Evolutionary conservation across 1,139 yeast genomes (phyloP), one percentile per base, ranked within the genome.

Genomic region (Yamadazyma siamensis): DNA sequence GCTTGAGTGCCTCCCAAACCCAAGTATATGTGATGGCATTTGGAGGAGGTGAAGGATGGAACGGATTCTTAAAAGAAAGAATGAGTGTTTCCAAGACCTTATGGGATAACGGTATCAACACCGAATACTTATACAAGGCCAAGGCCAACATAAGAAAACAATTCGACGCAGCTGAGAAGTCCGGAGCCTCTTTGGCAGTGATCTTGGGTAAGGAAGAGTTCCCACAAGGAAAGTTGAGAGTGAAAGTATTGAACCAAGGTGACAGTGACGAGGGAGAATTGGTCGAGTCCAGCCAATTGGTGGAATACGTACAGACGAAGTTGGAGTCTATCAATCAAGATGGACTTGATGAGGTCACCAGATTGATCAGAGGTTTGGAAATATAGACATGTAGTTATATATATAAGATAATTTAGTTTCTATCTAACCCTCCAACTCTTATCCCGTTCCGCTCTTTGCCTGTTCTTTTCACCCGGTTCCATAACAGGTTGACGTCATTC

Each of bases 11-110:
- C 21, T 75, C 89, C 23, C 80, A 89, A 29, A 91, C 97, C 10
- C 95, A 91, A 57, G 97, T 85, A 12, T 91, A 72, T 52, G 83
- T 91, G 32, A 89, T 91, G 96, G 97, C 97, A 1, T 88, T 91
- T 53, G 98, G 98, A 45, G 96, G 96, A 47, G 97, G 96, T 51
- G 87, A 85, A 49, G 91, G 82, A 39, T 89, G 96, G 96, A 79
- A 73, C 40, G 97, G 97, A 8, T 85, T 85, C 65, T 67, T 91
- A 49, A 76, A 80, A 40, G 96, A 91, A 64, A 81, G 98, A 65
- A 87, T 91, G 96, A 52, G 71, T 23, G 74, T 91, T 32, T 77
- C 96, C 34, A 81, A 85, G 50, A 61, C 67, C 47, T 72, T 91
- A 46, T 91, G 98, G 98, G 69, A 70, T 21, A 84, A 83, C 6